These are phyloP conservation scores for Paraphaeosphaeria minitans DNA, from an alignment of 2,329 filamentous ascomycete genomes.

Conservation along the genomic window DNA sequence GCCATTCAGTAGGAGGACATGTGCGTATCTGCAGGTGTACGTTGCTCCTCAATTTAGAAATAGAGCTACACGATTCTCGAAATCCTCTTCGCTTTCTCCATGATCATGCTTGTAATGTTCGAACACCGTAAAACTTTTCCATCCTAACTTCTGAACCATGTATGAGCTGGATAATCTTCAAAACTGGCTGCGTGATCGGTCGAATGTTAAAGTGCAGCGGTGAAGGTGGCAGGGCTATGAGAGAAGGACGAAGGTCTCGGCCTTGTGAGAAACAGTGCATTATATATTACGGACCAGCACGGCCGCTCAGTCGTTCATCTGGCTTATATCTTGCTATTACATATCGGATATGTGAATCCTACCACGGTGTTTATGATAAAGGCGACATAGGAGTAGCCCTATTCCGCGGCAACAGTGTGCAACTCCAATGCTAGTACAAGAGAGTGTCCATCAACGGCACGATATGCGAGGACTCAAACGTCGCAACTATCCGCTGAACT, in stretches of 20 bases:
- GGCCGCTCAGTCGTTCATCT: not conserved
- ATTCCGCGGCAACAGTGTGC: not conserved
- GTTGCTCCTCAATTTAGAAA: too few species aligned
- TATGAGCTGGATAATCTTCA: slow-evolving; percentile 2
- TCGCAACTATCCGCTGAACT: not conserved
- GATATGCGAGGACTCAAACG: not conserved
- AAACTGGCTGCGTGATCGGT: slow-evolving; percentile 3
- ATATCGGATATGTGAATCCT: not conserved
- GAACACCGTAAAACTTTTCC: too few species aligned
- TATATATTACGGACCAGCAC: not conserved
- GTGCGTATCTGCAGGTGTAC: too few species aligned
- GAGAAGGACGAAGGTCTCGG: not conserved
- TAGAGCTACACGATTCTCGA: too few species aligned
- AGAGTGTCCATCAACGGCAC: not conserved
- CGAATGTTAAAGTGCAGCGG: not conserved
- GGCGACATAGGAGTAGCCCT: not conserved
- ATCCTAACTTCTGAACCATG: slow-evolving; percentile 3
- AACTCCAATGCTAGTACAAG: not conserved
- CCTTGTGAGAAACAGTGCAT: not conserved
- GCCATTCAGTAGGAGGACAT: too few species aligned
- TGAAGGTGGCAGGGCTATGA: not conserved
- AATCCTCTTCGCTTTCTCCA: too few species aligned
- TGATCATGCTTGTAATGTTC: too few species aligned
- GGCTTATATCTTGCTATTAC: not conserved
- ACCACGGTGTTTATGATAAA: not conserved